phyloP scores from a whole-genome alignment of 169 alveolate genomes.

The Theileria sp. region DNA sequence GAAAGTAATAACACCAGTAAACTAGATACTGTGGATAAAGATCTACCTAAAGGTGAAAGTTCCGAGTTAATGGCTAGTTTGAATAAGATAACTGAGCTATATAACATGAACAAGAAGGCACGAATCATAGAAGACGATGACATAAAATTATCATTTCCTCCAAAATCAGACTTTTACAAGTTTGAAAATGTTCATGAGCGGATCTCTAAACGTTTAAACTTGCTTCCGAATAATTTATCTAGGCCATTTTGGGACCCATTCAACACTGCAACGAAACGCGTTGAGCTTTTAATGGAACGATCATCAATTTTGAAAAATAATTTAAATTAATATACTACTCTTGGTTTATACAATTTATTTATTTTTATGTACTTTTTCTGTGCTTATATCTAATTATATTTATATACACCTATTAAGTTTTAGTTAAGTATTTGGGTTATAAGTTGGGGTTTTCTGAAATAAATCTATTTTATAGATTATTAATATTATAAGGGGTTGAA shows the following conservation, averaged over 20 bases:
- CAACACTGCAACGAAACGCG: conserved; percentile 36
- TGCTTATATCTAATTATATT: not conserved
- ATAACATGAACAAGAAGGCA: not conserved
- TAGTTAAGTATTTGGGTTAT: not conserved
- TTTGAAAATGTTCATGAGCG: conserved; percentile 9
- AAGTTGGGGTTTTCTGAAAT: not conserved
- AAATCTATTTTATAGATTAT: too few relatives aligned
- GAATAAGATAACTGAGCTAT: not conserved
- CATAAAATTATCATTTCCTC: conserved; percentile 5
- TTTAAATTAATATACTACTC: not conserved
- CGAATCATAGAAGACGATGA: not conserved
- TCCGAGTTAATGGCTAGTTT: not conserved
- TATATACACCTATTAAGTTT: too few relatives aligned
- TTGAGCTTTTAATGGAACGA: conserved; percentile 32
- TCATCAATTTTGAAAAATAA: conserved; percentile 15
- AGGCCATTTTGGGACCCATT: conserved; percentile 49
- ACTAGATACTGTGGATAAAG: not conserved
- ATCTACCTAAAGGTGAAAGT: not conserved
- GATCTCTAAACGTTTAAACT: conserved; percentile 1
- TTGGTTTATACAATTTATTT: not conserved
- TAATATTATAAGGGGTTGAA: not conserved
- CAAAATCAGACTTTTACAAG: conserved; percentile 23
- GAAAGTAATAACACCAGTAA: not conserved
- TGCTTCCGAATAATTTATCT: conserved; percentile 26
- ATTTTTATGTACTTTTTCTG: not conserved